These are phyloP conservation scores for Shiraia sp. DNA, from an alignment of 2,329 filamentous ascomycete species.

Conservation along the genomic window DNA sequence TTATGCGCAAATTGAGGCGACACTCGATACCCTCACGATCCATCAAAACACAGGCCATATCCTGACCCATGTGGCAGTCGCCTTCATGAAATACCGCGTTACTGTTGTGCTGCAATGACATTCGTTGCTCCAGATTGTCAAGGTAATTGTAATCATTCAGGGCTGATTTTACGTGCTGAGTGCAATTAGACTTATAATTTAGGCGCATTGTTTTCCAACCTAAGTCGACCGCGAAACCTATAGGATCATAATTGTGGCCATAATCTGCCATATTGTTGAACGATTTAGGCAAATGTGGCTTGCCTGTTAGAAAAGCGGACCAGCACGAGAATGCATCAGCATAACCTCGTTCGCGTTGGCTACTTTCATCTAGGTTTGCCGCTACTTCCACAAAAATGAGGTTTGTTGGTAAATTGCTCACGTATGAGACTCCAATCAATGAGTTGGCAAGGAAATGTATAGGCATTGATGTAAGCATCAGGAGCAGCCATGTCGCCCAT, in stretches of 20 bases:
- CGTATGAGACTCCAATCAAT: conserved; percentile 28
- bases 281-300: conserved; percentile 21
- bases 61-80: conserved; percentile 14
- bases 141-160: too few relatives aligned
- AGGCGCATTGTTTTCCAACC: background rate
- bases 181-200: too few relatives aligned
- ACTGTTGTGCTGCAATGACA: too few relatives aligned
- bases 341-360: too few relatives aligned
- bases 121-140: too few relatives aligned
- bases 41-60: conserved; percentile 14
- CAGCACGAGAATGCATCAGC: conserved; percentile 23
- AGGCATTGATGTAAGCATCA: conserved; percentile 29
- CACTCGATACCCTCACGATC: conserved; percentile 14
- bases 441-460: conserved; percentile 38
- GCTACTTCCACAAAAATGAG: conserved; percentile 17
- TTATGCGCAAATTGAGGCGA: conserved; percentile 38
- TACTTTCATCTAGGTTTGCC: conserved; percentile 2
- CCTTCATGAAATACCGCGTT: conserved; percentile 11
- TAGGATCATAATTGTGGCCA: too few relatives aligned
- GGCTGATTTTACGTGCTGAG: too few relatives aligned
- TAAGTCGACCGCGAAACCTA: too few relatives aligned
- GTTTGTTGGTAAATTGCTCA: conserved; percentile 12
- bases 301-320: conserved; percentile 28
- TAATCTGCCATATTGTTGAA: too few relatives aligned
- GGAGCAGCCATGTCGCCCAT: conserved; percentile 33